Evolutionary conservation across 345 rosid species (phyloP), one percentile per base, ranked within the genome.

Genomic region (Atalantia buxifolia): DNA sequence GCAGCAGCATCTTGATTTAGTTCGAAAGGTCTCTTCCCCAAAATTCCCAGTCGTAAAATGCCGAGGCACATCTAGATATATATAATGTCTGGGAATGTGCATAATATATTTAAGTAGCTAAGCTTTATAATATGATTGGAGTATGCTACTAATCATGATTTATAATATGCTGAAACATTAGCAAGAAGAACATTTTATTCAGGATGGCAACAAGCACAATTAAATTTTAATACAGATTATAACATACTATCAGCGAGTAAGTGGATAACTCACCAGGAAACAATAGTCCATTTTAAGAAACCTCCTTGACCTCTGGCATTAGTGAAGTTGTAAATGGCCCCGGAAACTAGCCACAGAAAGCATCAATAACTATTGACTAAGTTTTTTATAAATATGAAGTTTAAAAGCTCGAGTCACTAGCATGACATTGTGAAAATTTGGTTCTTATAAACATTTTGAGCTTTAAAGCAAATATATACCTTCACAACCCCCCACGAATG

Each of bases 281-380:
- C 71, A 66, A 82, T 83, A 74, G 88, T 87, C 94, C 92, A 92
- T 45, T 85, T 86, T 76, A 95, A 92, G 81, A 85, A 89, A 79
- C 94, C 92, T 65, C 92, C 94, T 56, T 91, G 98, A 56, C 98
- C 98, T 53, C 89, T 82, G 36, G 91, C 92, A 82, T 90, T 87
- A 48, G 86, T 84, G 81, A 93, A 93, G 77, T 90, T 90, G 87
- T 93, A 93, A 21, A 85, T 84, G 60, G 97, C 88, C 67, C 99
- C 99, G 0, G 66, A 84, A 9, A 86, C 99, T 93, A 86, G 80
- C 25, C n/a, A 84, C 35, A 19, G 24, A 79, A 19, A 63, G 25
- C 60, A 74, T 16, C 42, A 63, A 28, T 19, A 3, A 75, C 25
- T 5, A 63, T 42, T 55, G 59, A 60, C 2, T 6, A 60, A 24